phyloP scores from a whole-genome alignment of 148 eudicot species.

The Pouteria glomerata region DNA sequence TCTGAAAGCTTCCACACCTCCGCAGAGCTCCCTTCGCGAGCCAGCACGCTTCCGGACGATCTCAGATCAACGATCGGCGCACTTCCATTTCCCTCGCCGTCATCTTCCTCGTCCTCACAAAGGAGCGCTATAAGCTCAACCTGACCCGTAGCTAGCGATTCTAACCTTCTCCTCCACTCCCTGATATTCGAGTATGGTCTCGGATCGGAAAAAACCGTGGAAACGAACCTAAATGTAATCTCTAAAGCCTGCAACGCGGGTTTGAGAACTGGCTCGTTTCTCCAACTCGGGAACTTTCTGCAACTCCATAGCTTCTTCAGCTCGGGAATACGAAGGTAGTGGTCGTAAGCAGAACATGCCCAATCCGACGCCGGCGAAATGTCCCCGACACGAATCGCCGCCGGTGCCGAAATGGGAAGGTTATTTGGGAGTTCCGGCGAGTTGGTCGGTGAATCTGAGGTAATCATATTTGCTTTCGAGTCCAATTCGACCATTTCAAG shows the following conservation, averaged over 20 bases:
- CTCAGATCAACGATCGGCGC: constrained; percentile 49
- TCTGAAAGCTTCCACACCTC: constrained; percentile 57
- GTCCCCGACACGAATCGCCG: constrained; percentile 22
- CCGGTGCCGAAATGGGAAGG: constrained; percentile 26
- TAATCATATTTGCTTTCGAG: constrained; percentile 50
- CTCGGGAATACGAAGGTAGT: constrained; percentile 63
- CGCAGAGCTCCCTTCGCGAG: constrained; percentile 43
- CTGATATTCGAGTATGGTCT: constrained; percentile 52
- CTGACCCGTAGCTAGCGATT: constrained; percentile 37
- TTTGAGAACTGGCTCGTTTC: constrained; percentile 43
- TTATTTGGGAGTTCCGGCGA: constrained; percentile 29
- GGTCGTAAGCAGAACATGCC: constrained; percentile 57
- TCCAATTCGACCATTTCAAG: constrained; percentile 58
- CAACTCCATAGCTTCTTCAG: constrained; percentile 42
- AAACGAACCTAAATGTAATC: constrained; percentile 64
- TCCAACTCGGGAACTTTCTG: constrained; percentile 57
- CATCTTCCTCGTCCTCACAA: constrained; percentile 43
- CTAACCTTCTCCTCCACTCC: constrained; percentile 60
- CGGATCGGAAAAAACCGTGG: constrained; percentile 47
- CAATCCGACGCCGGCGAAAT: constrained; percentile 46
- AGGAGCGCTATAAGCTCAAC: constrained; percentile 47
- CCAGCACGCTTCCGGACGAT: constrained; percentile 34
- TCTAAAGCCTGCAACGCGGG: constrained; percentile 69
- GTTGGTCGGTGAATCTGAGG: constrained; percentile 31
- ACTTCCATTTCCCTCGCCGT: constrained; percentile 17